phyloP scores from a whole-genome alignment of 2,329 filamentous ascomycete genomes.

The Fusarium sp. region DNA sequence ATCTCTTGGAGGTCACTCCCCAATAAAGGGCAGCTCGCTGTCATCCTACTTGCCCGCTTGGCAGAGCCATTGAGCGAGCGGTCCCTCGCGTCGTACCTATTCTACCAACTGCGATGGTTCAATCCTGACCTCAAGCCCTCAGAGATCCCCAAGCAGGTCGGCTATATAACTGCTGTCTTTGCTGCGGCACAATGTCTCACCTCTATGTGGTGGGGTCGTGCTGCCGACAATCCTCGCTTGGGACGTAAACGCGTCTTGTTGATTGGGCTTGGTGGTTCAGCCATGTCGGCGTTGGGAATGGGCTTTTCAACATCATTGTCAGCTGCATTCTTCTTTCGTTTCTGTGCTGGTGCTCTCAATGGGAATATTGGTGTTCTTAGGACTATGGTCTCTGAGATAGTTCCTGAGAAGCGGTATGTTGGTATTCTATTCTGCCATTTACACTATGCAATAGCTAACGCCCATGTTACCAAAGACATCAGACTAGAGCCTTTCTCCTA shows the following conservation, averaged over 20 bases:
- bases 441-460: too few species aligned
- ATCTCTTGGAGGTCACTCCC: conserved; percentile 68
- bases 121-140: conserved; percentile 66
- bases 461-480: conserved; percentile 59
- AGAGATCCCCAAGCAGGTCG: conserved; percentile 81
- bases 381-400: conserved; percentile 67
- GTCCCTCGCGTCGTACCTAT: conserved; percentile 82
- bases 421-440: neutral
- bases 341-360: conserved; percentile 77
- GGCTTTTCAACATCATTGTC: conserved; percentile 74
- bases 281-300: conserved; percentile 63
- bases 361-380: conserved; percentile 81
- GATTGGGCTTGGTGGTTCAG: conserved; percentile 78
- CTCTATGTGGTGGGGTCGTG: conserved; percentile 83
- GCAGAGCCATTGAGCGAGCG: conserved; percentile 88
- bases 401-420: conserved; percentile 27
- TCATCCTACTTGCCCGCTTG: conserved; percentile 82
- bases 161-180: conserved; percentile 82
- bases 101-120: conserved; percentile 89
- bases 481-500: conserved; percentile 79
- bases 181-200: conserved; percentile 86
- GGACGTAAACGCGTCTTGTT: conserved; percentile 84
- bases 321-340: conserved; percentile 80
- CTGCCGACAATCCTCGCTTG: conserved; percentile 72
- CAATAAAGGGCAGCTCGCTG: conserved; percentile 79